phyloP scores from a whole-genome alignment of 257 asterid species.

The Solanum megistacrolobum region DNA sequence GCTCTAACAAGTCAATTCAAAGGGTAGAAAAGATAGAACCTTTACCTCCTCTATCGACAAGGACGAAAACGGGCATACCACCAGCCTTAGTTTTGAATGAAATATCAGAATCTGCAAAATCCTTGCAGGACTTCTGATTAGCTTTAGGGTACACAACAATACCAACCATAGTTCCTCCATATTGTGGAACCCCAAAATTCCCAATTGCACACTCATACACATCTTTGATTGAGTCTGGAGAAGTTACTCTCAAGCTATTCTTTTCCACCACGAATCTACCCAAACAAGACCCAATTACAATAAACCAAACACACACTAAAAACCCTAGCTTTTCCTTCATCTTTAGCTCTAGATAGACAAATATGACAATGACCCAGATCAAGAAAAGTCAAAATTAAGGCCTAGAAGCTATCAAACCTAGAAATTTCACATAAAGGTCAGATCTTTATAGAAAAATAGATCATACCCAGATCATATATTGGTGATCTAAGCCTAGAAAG shows the following conservation, averaged over 20 bases:
- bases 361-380: background rate
- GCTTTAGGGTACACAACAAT: constrained; percentile 67
- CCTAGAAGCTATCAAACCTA: background rate
- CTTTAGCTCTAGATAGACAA: background rate
- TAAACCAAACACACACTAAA: constrained; percentile 30
- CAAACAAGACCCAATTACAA: constrained; percentile 42
- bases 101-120: constrained; percentile 34
- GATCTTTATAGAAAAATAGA: background rate
- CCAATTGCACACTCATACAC: constrained; percentile 90
- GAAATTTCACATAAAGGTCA: background rate
- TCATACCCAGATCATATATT: background rate
- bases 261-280: constrained; percentile 95
- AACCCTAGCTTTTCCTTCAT: constrained; percentile 41
- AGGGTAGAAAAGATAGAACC: background rate
- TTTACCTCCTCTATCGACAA: constrained; percentile 87
- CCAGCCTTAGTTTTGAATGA: constrained; percentile 65
- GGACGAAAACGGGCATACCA: constrained; percentile 78
- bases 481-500: background rate
- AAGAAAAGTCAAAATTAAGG: background rate
- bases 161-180: constrained; percentile 88
- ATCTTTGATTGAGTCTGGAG: constrained; percentile 58
- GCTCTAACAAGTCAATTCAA: background rate
- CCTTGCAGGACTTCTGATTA: constrained; percentile 63
- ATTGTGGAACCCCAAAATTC: constrained; percentile 91
- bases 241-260: constrained; percentile 76